Conservation (phyloP, 331 rosid species). For the Rosa hybrid region DNA sequence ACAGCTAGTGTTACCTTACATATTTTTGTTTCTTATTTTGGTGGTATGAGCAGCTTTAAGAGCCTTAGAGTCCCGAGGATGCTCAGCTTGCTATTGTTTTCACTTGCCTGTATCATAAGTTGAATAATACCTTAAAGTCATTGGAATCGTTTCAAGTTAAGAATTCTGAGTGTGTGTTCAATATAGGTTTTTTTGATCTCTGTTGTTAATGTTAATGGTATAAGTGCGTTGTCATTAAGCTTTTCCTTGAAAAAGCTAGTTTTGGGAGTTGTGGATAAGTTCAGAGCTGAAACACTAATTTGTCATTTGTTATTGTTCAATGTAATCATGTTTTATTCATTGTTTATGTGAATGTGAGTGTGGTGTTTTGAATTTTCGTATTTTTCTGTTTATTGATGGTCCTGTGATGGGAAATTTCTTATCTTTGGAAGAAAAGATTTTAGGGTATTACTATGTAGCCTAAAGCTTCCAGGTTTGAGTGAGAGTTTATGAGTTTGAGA, state of each 20-base stretch:
- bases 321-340: too few relatives aligned
- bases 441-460: neutral
- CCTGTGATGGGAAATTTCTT: too few relatives aligned
- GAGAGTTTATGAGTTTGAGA: neutral
- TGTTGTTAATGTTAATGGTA: neutral
- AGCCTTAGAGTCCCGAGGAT: constrained; percentile 47
- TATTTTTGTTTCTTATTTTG: neutral
- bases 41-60: constrained; percentile 54
- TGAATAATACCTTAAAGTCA: constrained; percentile 42
- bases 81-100: constrained; percentile 45
- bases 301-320: too few relatives aligned
- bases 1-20: neutral
- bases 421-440: too few relatives aligned
- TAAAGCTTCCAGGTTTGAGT: neutral
- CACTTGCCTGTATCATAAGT: constrained; percentile 55
- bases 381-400: too few relatives aligned
- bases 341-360: too few relatives aligned
- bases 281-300: too few relatives aligned
- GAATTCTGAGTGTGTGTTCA: constrained; percentile 85
- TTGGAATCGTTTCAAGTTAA: constrained; percentile 65
- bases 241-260: too few relatives aligned
- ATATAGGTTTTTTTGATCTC: constrained; percentile 55
- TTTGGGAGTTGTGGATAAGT: too few relatives aligned
- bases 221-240: too few relatives aligned
- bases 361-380: too few relatives aligned